Base-by-base conservation (phyloP, 805 yeast species). In the Millerago galiae region DNA sequence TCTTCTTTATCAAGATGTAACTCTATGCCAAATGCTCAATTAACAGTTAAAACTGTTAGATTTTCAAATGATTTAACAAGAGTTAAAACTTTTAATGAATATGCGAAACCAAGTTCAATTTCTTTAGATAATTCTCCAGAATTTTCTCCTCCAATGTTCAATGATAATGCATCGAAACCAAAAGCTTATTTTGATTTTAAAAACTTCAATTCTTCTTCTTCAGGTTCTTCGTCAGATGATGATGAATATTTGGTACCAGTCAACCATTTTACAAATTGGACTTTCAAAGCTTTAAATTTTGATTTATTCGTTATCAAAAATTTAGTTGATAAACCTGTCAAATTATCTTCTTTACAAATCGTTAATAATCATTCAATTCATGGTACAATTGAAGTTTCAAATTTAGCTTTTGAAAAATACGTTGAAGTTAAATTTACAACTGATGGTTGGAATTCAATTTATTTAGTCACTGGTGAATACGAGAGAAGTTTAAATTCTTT, bases 21-120 rank as follows among this genome's bases (percentile, higher is more conserved):
- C 50, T 69, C 82, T 0, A 72, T 81, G 55, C 85, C 82, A 43
- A 46, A 52, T 15, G 48, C 46, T 11, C 34, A 37, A 31, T 38
- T 25, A 12, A 37, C 65, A 14, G 38, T 44, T 5, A 81, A 79
- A 56, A 73, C 77, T 8, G 89, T 82, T 34, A 65, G 86, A 41
- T 82, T 82, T 59, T 84, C 87, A 1, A 58, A 74, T 6, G 66
- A 75, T 38, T 63, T 81, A 44, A 80, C 77, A 41, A 77, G 77
- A 33, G 72, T 83, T 43, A 81, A 81, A 58, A 74, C 75, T 53
- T 82, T 83, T 55, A 77, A 78, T 51, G 79, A 79, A 34, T 59
- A 62, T 24, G 81, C 75, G 38, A 75, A 74, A 48, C 88, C 89
- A 26, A 67, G 71, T 10, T 72, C 83, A 2, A 83, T 81, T n/a